Evolutionary conservation across 306 rosid species (phyloP), one percentile per base, ranked within the genome.

Genomic region (Datisca glomerata): DNA sequence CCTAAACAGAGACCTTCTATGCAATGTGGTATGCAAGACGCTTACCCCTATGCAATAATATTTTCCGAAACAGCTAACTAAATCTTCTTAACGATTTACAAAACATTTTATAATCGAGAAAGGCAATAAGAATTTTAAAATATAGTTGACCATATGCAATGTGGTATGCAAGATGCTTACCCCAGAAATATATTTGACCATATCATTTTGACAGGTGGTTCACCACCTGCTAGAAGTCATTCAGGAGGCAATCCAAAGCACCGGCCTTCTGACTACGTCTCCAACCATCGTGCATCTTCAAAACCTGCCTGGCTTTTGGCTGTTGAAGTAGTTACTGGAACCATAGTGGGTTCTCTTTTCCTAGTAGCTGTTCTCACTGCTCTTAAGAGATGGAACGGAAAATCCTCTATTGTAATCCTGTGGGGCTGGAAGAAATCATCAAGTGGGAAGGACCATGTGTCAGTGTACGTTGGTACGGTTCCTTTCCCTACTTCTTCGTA

Each of bases 281-380:
- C 72, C 57, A 67, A 73, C 50, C 92, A 73, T 68, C 91, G 41
- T 12, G 45, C 53, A 27, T 16, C 64, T 6, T 70, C 94, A 22
- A 76, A 62, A 73, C 98, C 98, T 53, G 40, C 55, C 41, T 91
- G 98, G 98, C 84, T 84, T 57, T 61, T 91, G 61, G 71, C 78
- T 61, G 71, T 91, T 47, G 96, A 91, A 71, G 59, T 84, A 46
- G 68, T 72, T 43, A 69, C 92, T 13, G 98, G 94, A 75, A 65
- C 73, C 67, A 66, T 79, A 67, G 77, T 65, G 7, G 78, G 86
- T 54, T 80, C 78, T 49, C 49, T 91, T 61, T 67, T 80, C 46
- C 49, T 84, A 45, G 54, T 91, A 27, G 94, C 72, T 44, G 57
- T 60, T 61, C 60, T 91, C 49, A 68, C 92, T 32, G 78, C 74